These are phyloP conservation scores for Malania oleifera DNA, from an alignment of 164 flowering plant genomes.

Conservation along the genomic window DNA sequence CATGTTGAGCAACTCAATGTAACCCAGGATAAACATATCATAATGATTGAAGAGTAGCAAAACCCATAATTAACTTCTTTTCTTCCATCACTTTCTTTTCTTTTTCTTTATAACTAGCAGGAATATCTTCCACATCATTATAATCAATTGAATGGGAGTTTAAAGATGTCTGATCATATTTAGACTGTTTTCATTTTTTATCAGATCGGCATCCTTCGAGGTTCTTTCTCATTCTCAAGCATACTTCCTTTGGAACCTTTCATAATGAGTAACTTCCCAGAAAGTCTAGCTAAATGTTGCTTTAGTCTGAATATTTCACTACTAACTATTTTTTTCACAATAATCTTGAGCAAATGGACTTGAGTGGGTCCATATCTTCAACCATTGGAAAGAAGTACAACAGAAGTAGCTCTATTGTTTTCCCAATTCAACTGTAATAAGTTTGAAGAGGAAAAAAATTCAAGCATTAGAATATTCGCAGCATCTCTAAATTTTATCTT, in stretches of 20 bases:
- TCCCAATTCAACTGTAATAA: too few species aligned
- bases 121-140: conserved; percentile 42
- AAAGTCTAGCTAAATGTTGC: conserved; percentile 68
- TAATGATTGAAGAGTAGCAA: conserved; percentile 60
- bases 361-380: conserved; percentile 45
- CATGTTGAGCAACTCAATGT: conserved; percentile 63
- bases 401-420: neutral
- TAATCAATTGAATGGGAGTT: conserved; percentile 37
- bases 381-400: conserved; percentile 20
- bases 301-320: conserved; percentile 70
- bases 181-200: conserved; percentile 44
- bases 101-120: conserved; percentile 31
- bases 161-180: conserved; percentile 39
- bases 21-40: conserved; percentile 77
- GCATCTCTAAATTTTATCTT: too few species aligned
- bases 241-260: conserved; percentile 59
- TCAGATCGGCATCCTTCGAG: conserved; percentile 53
- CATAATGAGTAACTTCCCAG: conserved; percentile 65
- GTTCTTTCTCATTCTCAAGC: conserved; percentile 52
- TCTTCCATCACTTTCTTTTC: conserved; percentile 44
- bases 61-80: conserved; percentile 33
- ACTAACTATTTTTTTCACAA: conserved; percentile 74
- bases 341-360: conserved; percentile 60
- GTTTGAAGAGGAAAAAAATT: too few species aligned
- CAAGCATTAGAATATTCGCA: too few species aligned